Evolutionary conservation across 495 filamentous ascomycete species (phyloP), one percentile per base, ranked within the genome.

Genomic region (Hypoxylon perforatum): DNA sequence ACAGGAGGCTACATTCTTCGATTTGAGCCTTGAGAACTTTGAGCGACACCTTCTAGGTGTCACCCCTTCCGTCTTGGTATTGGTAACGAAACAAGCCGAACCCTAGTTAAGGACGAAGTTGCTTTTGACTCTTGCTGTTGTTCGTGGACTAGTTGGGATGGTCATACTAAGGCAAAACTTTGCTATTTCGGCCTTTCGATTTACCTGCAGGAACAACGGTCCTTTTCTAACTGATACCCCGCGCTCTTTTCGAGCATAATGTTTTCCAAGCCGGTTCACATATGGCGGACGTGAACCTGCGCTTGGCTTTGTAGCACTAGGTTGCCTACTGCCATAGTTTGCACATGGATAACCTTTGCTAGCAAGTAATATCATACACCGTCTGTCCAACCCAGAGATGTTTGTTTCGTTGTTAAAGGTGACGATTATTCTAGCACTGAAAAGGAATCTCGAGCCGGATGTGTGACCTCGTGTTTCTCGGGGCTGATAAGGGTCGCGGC

Each of bases 181-280:
- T 54, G 21, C 17, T 23, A 59, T 54, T 54, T 56, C 15, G 47
- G 30, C 30, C 41, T 25, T 38, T 9, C 49, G 12, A 12, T 55
- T 38, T 18, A 42, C 25, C n/a, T 49, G 51, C 21, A 66, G 35
- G 45, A 50, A 28, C 33, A 1, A 48, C 52, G 48, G 54, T 38
- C 54, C 30, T 35, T 63, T 51, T 30, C 52, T 28, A 57, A 28
- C 62, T 53, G 54, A 68, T 63, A 63, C 54, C 54, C 59, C 58
- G 48, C 36, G 49, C 59, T 68, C 59, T 51, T n/a, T 41, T 56
- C 54, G 52, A 53, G 48, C 54, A n/a, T 28, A 30, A n/a, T 28
- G 22, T 33, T 48, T 4, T 39, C 15, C 22, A 12, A 58, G 1
- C 11, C 19, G 39, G n/a, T 42, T 42, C 39, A 15, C 14, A 17